phyloP scores from a whole-genome alignment of 768 basidiomycete species.

The Nidularia pulvinata region DNA sequence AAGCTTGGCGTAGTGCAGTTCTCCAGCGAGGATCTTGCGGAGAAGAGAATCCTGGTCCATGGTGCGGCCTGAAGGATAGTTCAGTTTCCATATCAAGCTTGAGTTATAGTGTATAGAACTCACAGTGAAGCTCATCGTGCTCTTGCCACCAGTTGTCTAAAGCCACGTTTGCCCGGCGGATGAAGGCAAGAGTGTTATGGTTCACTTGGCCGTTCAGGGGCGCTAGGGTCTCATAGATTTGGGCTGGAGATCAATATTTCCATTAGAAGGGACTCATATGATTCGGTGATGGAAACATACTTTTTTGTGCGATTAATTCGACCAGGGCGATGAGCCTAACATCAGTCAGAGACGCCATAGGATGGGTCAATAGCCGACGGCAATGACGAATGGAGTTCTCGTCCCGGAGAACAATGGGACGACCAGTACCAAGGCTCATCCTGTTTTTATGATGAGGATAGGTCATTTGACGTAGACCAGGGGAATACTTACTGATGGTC shows the following conservation, averaged over 20 bases:
- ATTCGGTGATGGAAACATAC: conserved; percentile 37
- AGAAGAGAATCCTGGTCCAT: conserved; percentile 88
- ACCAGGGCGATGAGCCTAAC: conserved; percentile 86
- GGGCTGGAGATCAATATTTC: conserved; percentile 46
- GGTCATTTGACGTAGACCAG: background rate
- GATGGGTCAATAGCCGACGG: conserved; percentile 78
- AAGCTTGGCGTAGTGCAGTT: conserved; percentile 90
- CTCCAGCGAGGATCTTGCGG: conserved; percentile 85
- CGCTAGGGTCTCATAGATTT: conserved; percentile 90
- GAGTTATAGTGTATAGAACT: conserved; percentile 12
- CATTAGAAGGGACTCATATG: conserved; percentile 2
- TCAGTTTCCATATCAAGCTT: too few relatives aligned
- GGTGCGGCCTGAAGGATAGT: conserved; percentile 48
- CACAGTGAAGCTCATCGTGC: conserved; percentile 84
- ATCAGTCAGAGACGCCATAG: conserved; percentile 89
- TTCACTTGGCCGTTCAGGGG: conserved; percentile 88
- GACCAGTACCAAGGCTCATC: conserved; percentile 90
- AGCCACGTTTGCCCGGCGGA: conserved; percentile 83
- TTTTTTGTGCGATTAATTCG: conserved; percentile 90
- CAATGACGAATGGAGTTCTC: conserved; percentile 88
- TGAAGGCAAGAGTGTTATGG: conserved; percentile 82
- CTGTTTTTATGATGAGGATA: conserved; percentile 27
- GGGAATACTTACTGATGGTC: conserved; percentile 79
- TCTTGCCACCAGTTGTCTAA: conserved; percentile 92
- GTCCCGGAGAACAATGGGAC: conserved; percentile 88